Base-by-base conservation (phyloP, 768 basidiomycete genomes). In the Lentinula sp. region DNA sequence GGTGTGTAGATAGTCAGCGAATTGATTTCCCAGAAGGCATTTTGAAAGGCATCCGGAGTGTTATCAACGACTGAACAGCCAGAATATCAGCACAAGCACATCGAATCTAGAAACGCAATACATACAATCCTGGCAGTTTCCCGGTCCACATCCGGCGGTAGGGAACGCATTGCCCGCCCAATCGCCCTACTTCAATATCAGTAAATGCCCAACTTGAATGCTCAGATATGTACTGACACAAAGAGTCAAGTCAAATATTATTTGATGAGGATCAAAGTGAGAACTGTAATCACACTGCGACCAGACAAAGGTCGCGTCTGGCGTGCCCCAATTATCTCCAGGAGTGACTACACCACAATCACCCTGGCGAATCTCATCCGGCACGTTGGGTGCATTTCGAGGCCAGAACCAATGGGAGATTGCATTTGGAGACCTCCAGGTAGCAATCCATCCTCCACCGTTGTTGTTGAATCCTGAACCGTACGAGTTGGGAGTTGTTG, bases 11-110 rank as follows among this genome's bases (percentile, higher is more conserved):
- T 76, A 35, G 78, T 76, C 37, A 90, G 70, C 16, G 80, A 78
- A 65, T 83, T 82, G 70, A 91, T 77, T 63, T 83, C 83, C 87
- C 87, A 91, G 70, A 85, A 90, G 1, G 89, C 86, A 16, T 87
- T 75, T 10, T 62, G 43, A 71, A 90, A 90, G 11, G 76, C 78
- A 5, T 66, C 61, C 0, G 89, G 88, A 64, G 85, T 79, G 62
- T 82, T 79, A 68, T 83, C 70, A 34, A 89, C 88, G 64, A 78
- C 85, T 86, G 53, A 34, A 18, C 3, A 21, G 10, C 8, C 13
- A 9, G 49, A 50, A 50, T 48, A 23, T 28, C 16, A 45, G n/a
- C 3, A 31, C 15, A 28, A 18, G 16, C 54, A 56, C 31, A 34
- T 57, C 52, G 32, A 50, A 59, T 34, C 4, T 31, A 7, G 62